Evolutionary conservation across 2,329 filamentous ascomycete genomes (phyloP).

Genomic region (Beauveria sp.): DNA sequence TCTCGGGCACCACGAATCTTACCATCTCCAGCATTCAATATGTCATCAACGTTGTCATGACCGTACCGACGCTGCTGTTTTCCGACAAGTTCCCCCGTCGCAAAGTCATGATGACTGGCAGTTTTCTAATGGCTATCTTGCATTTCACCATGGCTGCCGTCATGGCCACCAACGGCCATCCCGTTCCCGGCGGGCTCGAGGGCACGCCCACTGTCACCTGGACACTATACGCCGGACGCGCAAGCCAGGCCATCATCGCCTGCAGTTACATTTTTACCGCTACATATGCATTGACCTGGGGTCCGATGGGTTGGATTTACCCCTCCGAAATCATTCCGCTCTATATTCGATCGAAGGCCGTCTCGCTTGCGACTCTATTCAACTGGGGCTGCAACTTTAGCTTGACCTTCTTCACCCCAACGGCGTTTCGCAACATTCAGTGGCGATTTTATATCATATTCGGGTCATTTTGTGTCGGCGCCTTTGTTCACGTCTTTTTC

Average conservation of each 20-base stretch:
- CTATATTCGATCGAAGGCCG: slow-evolving; percentile 36
- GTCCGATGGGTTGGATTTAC: slow-evolving; percentile 39
- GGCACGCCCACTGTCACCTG: slow-evolving; percentile 27
- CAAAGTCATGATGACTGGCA: slow-evolving; percentile 54
- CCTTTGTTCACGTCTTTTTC: slow-evolving; percentile 13
- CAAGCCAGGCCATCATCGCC: slow-evolving; percentile 55
- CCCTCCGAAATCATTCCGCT: slow-evolving; percentile 39
- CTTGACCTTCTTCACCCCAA: slow-evolving; percentile 26
- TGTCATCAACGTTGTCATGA: slow-evolving; percentile 42
- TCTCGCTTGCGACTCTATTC: slow-evolving; percentile 32
- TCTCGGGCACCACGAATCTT: slow-evolving; percentile 34
- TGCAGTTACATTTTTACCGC: slow-evolving; percentile 57
- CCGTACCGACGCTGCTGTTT: slow-evolving; percentile 38
- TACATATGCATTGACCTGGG: slow-evolving; percentile 32
- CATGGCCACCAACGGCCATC: slow-evolving; percentile 34
- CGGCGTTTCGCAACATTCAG: slow-evolving; percentile 20
- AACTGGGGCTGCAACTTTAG: slow-evolving; percentile 28
- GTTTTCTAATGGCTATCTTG: slow-evolving; percentile 52
- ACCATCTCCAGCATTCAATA: slow-evolving; percentile 44
- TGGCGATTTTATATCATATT: slow-evolving; percentile 17
- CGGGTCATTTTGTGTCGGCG: slow-evolving; percentile 11
- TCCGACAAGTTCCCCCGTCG: slow-evolving; percentile 51
- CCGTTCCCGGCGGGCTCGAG: slow-evolving; percentile 33
- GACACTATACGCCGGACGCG: slow-evolving; percentile 21
- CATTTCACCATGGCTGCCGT: slow-evolving; percentile 42